These are phyloP conservation scores for Rhizopogon vesiculosus DNA, from an alignment of 768 basidiomycete species.

Conservation along the genomic window DNA sequence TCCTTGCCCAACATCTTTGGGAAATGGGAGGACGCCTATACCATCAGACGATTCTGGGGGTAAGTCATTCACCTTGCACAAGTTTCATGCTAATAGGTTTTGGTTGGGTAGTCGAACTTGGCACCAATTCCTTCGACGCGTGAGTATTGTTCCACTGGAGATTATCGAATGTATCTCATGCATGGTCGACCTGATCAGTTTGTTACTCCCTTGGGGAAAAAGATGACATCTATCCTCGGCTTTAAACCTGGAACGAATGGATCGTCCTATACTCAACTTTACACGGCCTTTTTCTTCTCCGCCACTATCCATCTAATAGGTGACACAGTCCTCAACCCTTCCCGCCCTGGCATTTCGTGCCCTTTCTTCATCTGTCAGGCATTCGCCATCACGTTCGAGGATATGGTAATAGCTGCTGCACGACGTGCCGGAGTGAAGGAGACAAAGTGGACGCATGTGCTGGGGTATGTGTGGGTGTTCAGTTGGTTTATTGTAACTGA, in stretches of 20 bases:
- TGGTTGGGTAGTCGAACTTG: constrained; percentile 23
- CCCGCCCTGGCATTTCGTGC: background rate
- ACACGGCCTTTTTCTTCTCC: constrained; percentile 30
- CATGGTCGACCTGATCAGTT: constrained; percentile 12
- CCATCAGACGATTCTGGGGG: constrained; percentile 38
- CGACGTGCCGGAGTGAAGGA: constrained; percentile 7
- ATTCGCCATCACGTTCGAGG: constrained; percentile 32
- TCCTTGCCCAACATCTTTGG: constrained; percentile 38
- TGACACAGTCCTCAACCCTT: constrained; percentile 17
- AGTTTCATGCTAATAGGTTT: background rate
- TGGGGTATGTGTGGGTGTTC: constrained; percentile 25
- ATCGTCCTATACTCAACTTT: constrained; percentile 32
- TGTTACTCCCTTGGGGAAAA: constrained; percentile 22
- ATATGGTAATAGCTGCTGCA: constrained; percentile 16
- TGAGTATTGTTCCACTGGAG: constrained; percentile 12
- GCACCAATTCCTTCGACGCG: constrained; percentile 35
- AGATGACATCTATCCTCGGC: constrained; percentile 15
- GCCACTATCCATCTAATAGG: constrained; percentile 31
- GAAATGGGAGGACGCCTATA: constrained; percentile 27
- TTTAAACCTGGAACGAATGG: constrained; percentile 21
- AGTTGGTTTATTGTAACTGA: constrained; percentile 18
- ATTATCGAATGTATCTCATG: background rate
- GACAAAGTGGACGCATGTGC: constrained; percentile 3
- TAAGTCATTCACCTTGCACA: constrained; percentile 14
- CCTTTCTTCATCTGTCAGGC: constrained; percentile 29